These are phyloP conservation scores for Xerocomellus dryophilus DNA, from an alignment of 768 basidiomycete species.

Conservation along the genomic window DNA sequence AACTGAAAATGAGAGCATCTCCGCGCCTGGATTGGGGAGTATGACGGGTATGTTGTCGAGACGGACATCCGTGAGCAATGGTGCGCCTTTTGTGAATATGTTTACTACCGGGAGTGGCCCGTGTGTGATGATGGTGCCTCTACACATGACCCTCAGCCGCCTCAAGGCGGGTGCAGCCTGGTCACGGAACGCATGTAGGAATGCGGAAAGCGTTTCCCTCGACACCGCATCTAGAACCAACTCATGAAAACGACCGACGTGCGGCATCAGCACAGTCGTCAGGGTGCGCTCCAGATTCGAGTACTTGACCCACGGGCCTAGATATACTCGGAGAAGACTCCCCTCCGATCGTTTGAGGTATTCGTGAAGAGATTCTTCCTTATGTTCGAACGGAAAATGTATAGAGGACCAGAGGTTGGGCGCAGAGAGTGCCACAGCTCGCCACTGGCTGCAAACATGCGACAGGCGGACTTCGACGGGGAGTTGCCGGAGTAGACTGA, in stretches of 20 bases:
- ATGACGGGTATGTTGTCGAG: constrained; percentile 32
- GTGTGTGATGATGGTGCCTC: constrained; percentile 27
- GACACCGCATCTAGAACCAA: constrained; percentile 31
- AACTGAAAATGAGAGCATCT: constrained; percentile 32
- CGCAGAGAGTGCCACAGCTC: constrained; percentile 32
- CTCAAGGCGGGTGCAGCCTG: constrained; percentile 26
- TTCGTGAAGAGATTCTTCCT: constrained; percentile 28
- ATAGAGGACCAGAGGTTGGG: constrained; percentile 37
- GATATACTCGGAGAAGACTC: constrained; percentile 30
- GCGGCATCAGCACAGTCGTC: constrained; percentile 28
- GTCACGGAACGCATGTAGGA: constrained; percentile 25
- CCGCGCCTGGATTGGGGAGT: constrained; percentile 20
- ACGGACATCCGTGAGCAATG: constrained; percentile 32
- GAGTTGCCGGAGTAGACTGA: constrained; percentile 31
- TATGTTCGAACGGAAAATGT: constrained; percentile 30
- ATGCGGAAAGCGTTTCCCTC: constrained; percentile 26
- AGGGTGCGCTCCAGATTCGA: constrained; percentile 26
- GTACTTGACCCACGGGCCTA: constrained; percentile 34
- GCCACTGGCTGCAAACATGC: constrained; percentile 35
- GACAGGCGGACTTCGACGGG: constrained; percentile 35
- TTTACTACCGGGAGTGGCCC: constrained; percentile 23
- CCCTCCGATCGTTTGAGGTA: constrained; percentile 34
- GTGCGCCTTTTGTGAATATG: constrained; percentile 33
- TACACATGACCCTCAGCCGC: constrained; percentile 30
- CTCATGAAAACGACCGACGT: constrained; percentile 28